Evolutionary conservation across 2,329 filamentous ascomycete species (phyloP), one percentile per base, ranked within the genome.

Genomic region (Spiromastix sp.): DNA sequence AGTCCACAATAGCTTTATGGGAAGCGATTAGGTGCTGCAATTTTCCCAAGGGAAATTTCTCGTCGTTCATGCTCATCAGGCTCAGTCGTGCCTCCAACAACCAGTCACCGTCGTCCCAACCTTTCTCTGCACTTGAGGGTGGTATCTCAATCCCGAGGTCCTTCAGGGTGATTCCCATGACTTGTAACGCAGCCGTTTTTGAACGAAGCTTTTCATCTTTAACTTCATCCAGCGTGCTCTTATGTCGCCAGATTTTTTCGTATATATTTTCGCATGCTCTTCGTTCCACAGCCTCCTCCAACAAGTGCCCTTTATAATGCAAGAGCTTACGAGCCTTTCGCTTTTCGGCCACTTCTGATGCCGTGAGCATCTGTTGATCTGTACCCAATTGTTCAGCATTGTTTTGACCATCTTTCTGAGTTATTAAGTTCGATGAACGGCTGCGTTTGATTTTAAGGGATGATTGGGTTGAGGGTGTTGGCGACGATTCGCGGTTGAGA

Each of bases 1-100:
- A 87, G 56, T 96, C 89, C 32, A 98, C 91, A 43, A 98, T 96
- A 44, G 79, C 81, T 64, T 93, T 93, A 59, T 96, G 91, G 3
- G 85, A 84, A 25, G 79, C 77, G 45, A 87, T 93, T 37, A 98
- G 70, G 50, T 86, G 79, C 50, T 86, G 83, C 27, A 96, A 71
- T 61, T 98, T 98, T 12, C 86, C 91, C 2, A 95, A 66, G 1
- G 91, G 91, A 53, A 86, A 93, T 45, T 79, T 79, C 45, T 85
- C 82, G 39, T 87, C 74, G 51, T 85, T 80, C 89, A 98, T 96
- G 41, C 74, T 73, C 30, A 77, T 68, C 32, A 98, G 63, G 40
- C 83, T 80, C 42, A 71, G 66, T 43, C 80, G 69, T 2, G 89
- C 87, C 31, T 73, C 68, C 30, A 77, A 75, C 26, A 96, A 70